Evolutionary conservation across 176 grass and related monocot genomes (phyloP).

Genomic region (Oryza brachyantha): DNA sequence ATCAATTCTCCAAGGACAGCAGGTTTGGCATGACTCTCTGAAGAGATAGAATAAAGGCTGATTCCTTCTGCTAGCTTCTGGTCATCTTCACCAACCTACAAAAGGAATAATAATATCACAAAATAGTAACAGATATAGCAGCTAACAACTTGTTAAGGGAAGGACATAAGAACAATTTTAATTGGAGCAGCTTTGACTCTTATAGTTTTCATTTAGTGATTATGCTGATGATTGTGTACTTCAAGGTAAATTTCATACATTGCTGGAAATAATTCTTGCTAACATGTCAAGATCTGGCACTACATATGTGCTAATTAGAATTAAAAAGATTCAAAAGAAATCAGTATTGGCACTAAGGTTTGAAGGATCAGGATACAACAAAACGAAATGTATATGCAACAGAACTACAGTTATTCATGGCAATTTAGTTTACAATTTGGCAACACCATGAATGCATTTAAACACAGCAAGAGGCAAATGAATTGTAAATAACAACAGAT

Average conservation of each 20-base stretch:
- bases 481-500: not conserved
- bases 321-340: not conserved
- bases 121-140: not conserved
- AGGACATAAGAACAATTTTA: not conserved
- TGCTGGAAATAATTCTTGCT: not conserved
- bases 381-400: not conserved
- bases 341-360: not conserved
- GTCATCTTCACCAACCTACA: slow-evolving; percentile 93
- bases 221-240: not conserved
- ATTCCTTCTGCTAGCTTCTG: slow-evolving; percentile 98
- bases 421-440: slow-evolving; percentile 8
- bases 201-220: not conserved
- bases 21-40: slow-evolving; percentile 65
- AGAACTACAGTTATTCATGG: not conserved
- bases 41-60: slow-evolving; percentile 54
- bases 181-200: not conserved
- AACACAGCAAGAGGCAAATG: not conserved
- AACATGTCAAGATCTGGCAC: not conserved
- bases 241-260: not conserved
- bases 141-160: not conserved
- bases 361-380: not conserved
- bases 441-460: not conserved
- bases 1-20: slow-evolving; percentile 80
- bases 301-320: not conserved
- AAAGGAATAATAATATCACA: not conserved